Conservation (phyloP, 2,329 filamentous ascomycete genomes). For the Hypoxylon sp. region DNA sequence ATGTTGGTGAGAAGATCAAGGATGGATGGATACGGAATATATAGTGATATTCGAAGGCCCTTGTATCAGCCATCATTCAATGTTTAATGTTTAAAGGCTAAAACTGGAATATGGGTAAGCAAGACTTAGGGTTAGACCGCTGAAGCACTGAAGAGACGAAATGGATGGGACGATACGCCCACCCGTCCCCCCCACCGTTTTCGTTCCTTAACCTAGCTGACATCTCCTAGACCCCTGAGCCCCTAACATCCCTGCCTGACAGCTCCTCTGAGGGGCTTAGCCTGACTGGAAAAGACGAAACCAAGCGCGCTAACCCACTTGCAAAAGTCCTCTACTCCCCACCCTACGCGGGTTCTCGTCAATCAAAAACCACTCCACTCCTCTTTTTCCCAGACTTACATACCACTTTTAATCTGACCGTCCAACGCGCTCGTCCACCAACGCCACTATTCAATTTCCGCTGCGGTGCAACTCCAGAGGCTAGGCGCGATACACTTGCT, state of each 20-base stretch:
- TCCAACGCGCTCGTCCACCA: constrained; percentile 9
- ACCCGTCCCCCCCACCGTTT: not conserved
- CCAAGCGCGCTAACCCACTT: constrained; percentile 38
- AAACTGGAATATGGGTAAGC: no score
- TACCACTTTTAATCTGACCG: constrained; percentile 6
- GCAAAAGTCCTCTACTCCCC: constrained; percentile 24
- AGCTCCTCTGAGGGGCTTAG: constrained; percentile 23
- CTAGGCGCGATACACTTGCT: constrained; percentile 10
- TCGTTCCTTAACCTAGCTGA: constrained; percentile 19
- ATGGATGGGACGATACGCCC: constrained; percentile 9
- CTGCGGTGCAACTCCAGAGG: constrained; percentile 21
- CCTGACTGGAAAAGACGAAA: constrained; percentile 31
- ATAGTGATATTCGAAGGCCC: not conserved
- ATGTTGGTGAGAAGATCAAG: not conserved
- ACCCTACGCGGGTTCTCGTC: constrained; percentile 27
- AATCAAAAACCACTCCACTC: constrained; percentile 32
- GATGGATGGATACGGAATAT: not conserved
- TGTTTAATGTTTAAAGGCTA: not conserved
- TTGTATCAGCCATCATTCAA: not conserved
- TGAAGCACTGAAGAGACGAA: not conserved
- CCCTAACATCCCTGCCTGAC: constrained; percentile 12
- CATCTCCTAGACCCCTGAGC: constrained; percentile 20
- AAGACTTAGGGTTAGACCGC: no score
- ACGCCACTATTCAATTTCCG: constrained; percentile 10
- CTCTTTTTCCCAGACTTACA: constrained; percentile 22